Evolutionary conservation across 352 stramenopile species (phyloP), one percentile per base, ranked within the genome.

Genomic region (Globisporangium carolinianum): DNA sequence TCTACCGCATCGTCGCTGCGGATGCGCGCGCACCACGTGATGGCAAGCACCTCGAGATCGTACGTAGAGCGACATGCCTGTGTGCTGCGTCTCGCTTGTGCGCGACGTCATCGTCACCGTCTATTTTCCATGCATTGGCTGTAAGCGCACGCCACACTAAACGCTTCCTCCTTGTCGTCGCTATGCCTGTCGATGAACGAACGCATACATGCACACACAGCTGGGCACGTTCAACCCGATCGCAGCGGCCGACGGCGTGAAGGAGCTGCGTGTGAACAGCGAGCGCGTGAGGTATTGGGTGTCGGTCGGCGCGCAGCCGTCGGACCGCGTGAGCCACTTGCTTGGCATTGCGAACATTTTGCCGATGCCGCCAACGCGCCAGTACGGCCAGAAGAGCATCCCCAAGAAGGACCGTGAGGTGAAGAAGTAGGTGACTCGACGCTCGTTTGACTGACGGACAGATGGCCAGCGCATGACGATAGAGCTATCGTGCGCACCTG

Each of bases 211-310:
- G 5, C 39, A 43, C 39, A 43, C 39, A 43, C 39, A 93, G 83
- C 66, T 95, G 46, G 85, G 85, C 61, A 95, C 85, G 70, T 93
- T 88, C 68, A 93, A 93, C 72, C 85, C 85, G 41, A 89, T 95
- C 57, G 85, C 85, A 12, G 85, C 80, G 47, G 75, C 63, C 47
- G 83, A 93, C 53, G 85, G 85, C 57, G 80, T 95, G 56, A 95
- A 95, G 71, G 83, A 95, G 62, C 71, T 95, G 55, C 85, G 83
- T 60, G 78, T 95, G 39, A 93, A 93, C 77, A 90, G 68, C 69
- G 83, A 93, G 61, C 81, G 85, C 57, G 79, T 95, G 47, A 78
- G 76, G 55, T 93, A 95, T 73, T 95, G 85, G 83, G 79, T 95
- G 60, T 93, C 83, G 41, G 85, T 95, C 42, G 85, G 85, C 58